Evolutionary conservation across 2,329 filamentous ascomycete genomes (phyloP), one percentile per base, ranked within the genome.

Genomic region (Xylogone sp.): DNA sequence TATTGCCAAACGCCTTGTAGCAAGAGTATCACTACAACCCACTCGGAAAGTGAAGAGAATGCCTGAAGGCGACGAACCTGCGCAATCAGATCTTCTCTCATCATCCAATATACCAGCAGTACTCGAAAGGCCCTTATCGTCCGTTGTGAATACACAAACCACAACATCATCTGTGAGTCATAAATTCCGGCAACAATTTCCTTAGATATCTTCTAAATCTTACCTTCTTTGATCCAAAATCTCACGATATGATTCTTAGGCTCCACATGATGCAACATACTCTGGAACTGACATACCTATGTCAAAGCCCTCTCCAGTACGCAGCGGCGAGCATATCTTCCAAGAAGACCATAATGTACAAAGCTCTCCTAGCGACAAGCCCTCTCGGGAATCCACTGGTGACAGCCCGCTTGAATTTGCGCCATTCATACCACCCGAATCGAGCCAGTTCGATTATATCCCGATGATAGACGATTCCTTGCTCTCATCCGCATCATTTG

Each of bases 1-100:
- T 45, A 56, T 56, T 46, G 50, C 53, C n/a, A 34, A 46, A 50
- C 54, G 49, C 48, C 43, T 54, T 52, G 54, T 56, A 21, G 51
- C 45, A 50, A 52, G 31, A 45, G 42, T 31, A 45, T 29, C 46
- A 47, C 20, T 46, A 19, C 43, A 48, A 43, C 43, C 48, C 20
- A 52, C 42, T 21, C 48, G 45, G 49, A 49, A 39, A 48, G 48
- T 43, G 19, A 56, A 52, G 43, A 53, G 49, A 46, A 13, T 19
- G 18, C 43, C 49, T 48, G 52, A 43, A 47, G 34, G 16, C 45
- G 46, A 54, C 39, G 27, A 53, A 21, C 21, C 34, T 42, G 22
- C 21, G 12, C 48, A 48, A 51, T 43, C 29, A 45, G 42, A 55
- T 39, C 24, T 31, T 45, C 42, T 43, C 21, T 31, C 46, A 16